Conservation (phyloP, 2,329 filamentous ascomycete species). For the Allantophomopsis cytisporea region DNA sequence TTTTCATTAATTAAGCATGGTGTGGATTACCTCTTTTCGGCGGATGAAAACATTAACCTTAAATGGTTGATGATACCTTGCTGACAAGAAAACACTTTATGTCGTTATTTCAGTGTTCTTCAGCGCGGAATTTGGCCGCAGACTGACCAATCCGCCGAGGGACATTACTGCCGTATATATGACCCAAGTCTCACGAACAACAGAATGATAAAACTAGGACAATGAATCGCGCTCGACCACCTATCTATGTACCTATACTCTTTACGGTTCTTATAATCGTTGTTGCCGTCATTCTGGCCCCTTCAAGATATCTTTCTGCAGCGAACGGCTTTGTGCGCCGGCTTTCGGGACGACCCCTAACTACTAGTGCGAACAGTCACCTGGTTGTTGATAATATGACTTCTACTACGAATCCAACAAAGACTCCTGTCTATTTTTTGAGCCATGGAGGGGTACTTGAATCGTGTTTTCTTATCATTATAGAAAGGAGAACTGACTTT, state of each 20-base stretch:
- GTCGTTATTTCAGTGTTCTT: no score
- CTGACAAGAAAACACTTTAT: no score
- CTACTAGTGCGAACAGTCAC: background rate
- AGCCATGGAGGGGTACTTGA: conserved; percentile 12
- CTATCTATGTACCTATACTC: background rate
- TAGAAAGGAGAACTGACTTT: background rate
- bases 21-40: no score
- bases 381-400: conserved; percentile 6
- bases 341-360: background rate
- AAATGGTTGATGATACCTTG: no score
- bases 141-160: no score
- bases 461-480: background rate
- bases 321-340: background rate
- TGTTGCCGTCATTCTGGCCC: conserved; percentile 5
- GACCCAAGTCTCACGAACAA: no score
- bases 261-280: conserved; percentile 1
- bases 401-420: conserved; percentile 1
- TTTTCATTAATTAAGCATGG: no score
- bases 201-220: no score
- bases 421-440: conserved; percentile 13
- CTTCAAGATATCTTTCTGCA: conserved; percentile 1
- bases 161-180: no score
- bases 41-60: no score
- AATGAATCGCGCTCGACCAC: conserved; percentile 1
- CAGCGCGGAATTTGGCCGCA: no score